A percentile compares a stretch with the other conserved stretches of the same genome.
phyloP scores from a whole-genome alignment of 1,284 basidiomycete species.

The Naganishia cerealis region DNA sequence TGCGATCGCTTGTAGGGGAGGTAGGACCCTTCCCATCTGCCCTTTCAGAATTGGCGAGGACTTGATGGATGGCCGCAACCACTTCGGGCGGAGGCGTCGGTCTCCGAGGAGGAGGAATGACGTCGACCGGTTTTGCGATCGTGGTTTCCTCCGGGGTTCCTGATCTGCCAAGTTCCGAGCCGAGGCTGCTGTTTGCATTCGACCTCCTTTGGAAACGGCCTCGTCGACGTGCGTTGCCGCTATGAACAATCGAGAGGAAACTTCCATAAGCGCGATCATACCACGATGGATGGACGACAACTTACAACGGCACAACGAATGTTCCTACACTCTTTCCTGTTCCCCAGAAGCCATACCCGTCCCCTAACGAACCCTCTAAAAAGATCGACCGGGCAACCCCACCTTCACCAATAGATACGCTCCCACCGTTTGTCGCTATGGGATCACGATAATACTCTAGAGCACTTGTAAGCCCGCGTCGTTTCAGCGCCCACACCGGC shows the following conservation, averaged over 20 bases:
- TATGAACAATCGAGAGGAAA: not conserved
- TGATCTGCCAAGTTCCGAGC: not conserved
- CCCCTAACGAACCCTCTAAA: slow-evolving; percentile 43
- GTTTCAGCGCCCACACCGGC: slow-evolving; percentile 49
- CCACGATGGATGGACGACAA: not conserved
- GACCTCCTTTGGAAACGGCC: not conserved
- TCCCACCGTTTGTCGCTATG: slow-evolving; percentile 41
- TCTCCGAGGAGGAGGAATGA: slow-evolving; percentile 7
- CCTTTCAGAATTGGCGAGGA: not conserved
- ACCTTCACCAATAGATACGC: slow-evolving; percentile 44
- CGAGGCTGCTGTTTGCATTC: not conserved
- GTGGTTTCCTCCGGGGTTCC: not conserved
- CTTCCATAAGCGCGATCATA: not conserved
- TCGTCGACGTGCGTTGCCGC: slow-evolving; percentile 9
- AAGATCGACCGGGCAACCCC: slow-evolving; percentile 47
- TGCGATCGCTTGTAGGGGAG: not conserved
- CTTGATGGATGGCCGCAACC: not conserved
- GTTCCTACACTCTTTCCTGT: slow-evolving; percentile 40
- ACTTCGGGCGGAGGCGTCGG: slow-evolving; percentile 4
- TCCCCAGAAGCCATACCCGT: slow-evolving; percentile 42
- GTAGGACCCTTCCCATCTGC: not conserved
- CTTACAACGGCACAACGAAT: slow-evolving; percentile 46
- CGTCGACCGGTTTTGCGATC: slow-evolving; percentile 5
- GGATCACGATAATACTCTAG: slow-evolving; percentile 46
- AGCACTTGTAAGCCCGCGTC: slow-evolving; percentile 40